Evolutionary conservation across 2,329 filamentous ascomycete genomes (phyloP).

Genomic region (Ophiocordyceps camponoti-saundersi): DNA sequence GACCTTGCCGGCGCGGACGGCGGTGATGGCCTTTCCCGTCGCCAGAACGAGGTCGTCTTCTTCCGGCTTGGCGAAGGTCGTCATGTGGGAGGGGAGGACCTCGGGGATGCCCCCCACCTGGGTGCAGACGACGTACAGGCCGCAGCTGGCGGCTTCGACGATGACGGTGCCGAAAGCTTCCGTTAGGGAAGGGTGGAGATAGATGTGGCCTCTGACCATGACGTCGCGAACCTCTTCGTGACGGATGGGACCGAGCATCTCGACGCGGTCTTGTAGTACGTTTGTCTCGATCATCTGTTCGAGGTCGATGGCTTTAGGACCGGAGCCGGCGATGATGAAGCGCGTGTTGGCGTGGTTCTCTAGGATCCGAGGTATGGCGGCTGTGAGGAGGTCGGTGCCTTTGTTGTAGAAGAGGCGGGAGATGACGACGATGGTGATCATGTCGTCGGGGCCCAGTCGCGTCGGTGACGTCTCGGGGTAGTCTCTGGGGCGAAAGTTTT

Average conservation of each 20-base stretch:
- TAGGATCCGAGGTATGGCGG: slow-evolving; percentile 83
- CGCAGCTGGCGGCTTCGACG: slow-evolving; percentile 90
- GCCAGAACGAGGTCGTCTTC: slow-evolving; percentile 87
- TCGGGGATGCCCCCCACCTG: slow-evolving; percentile 94
- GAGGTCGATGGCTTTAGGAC: slow-evolving; percentile 90
- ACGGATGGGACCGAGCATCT: slow-evolving; percentile 78
- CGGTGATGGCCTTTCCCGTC: slow-evolving; percentile 75
- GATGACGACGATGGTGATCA: slow-evolving; percentile 91
- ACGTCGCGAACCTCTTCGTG: slow-evolving; percentile 96
- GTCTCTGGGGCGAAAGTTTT: slow-evolving; percentile 67
- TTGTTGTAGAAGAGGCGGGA: slow-evolving; percentile 98
- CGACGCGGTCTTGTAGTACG: slow-evolving; percentile 81
- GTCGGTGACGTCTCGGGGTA: slow-evolving; percentile 37
- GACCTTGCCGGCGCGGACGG: slow-evolving; percentile 70
- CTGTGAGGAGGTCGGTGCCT: slow-evolving; percentile 91
- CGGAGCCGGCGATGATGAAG: slow-evolving; percentile 91
- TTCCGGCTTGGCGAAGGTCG: slow-evolving; percentile 88
- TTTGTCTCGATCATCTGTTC: slow-evolving; percentile 97
- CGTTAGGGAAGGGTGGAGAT: slow-evolving; percentile 84
- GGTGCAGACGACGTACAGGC: slow-evolving; percentile 90
- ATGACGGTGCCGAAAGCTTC: slow-evolving; percentile 97
- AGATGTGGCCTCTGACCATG: slow-evolving; percentile 94
- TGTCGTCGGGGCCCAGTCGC: slow-evolving; percentile 64
- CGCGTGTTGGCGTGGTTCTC: slow-evolving; percentile 81
- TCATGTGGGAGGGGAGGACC: slow-evolving; percentile 92